Base-by-base conservation (phyloP, 805 yeast species). In the Myxozyma vanderwaltii region DNA sequence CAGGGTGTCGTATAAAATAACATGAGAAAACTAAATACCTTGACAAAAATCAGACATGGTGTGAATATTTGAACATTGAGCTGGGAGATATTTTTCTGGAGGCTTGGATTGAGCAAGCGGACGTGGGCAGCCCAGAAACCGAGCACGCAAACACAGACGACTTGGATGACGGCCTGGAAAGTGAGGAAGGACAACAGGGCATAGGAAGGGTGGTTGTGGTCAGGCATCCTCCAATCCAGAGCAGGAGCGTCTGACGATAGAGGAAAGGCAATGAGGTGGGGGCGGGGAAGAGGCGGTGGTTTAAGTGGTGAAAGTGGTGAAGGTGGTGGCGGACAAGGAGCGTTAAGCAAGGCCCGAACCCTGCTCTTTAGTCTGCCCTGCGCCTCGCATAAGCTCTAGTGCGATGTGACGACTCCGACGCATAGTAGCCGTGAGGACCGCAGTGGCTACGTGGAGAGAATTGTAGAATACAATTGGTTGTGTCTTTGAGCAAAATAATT, bases 1-100 rank as follows among this genome's bases (percentile, higher is more conserved):
- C n/a, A n/a, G n/a, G n/a, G n/a, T n/a, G n/a, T n/a, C n/a, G n/a
- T n/a, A 5, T 17, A 7, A 12, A 26, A 35, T 10, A 3, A 3
- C 26, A 15, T 23, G 24, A 19, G 84, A 79, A 5, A 84, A 78
- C n/a, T 19, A 85, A 86, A 55, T 83, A 77, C 72, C 61, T 94
- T 94, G 65, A 89, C 81, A 74, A 92, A 94, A 67, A 92, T 91
- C 78, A 92, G 82, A 67, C 96, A 91, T 6, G 99, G 98, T 21
- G 98, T 94, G 77, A 94, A 92, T 53, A 92, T 76, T 74, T 89
- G 92, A 38, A 94, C 97, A 70, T 92, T 92, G 54, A 92, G 78
- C 58, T 80, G 76, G 3, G 94, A 85, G 21, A 92, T 80, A 44
- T 82, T 79, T 70, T 88, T 89, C 68, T 91, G 96, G n/a, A 87